Evolutionary conservation across 495 filamentous ascomycete species (phyloP).

Genomic region (Aspergillus wentii): DNA sequence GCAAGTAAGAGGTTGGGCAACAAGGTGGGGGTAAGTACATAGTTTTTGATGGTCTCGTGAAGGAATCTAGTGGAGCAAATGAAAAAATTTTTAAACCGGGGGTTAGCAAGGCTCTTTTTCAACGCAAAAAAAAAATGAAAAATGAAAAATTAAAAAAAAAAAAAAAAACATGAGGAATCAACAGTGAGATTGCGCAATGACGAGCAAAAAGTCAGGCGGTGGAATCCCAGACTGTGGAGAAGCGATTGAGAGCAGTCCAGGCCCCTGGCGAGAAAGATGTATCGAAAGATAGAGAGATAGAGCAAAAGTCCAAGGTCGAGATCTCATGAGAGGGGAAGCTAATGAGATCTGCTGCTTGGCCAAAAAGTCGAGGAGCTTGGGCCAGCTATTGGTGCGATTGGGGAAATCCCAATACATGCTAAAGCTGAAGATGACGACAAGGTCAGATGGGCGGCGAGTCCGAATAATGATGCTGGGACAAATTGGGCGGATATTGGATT

Average conservation of each 20-base stretch:
- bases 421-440: conserved; percentile 15
- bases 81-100: conserved; percentile 8
- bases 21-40: conserved; percentile 60
- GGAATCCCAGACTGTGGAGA: conserved; percentile 16
- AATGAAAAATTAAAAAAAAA: conserved; percentile 15
- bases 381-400: conserved; percentile 22
- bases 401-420: conserved; percentile 6
- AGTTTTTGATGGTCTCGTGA: conserved; percentile 60
- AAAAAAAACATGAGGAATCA: conserved; percentile 1
- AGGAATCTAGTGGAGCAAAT: conserved; percentile 57
- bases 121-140: conserved; percentile 4
- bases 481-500: too few relatives aligned
- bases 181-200: conserved; percentile 3
- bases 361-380: conserved; percentile 30
- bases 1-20: conserved; percentile 70
- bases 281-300: conserved; percentile 1
- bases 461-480: too few relatives aligned
- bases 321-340: conserved; percentile 5
- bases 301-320: conserved; percentile 1
- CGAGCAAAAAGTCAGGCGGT: conserved; percentile 1
- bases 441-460: too few relatives aligned
- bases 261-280: background rate
- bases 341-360: conserved; percentile 26
- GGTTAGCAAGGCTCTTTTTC: conserved; percentile 15
- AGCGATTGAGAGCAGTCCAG: conserved; percentile 3